These are phyloP conservation scores for Hagleromyces aurorensis DNA, from an alignment of 805 yeast species.

Conservation along the genomic window DNA sequence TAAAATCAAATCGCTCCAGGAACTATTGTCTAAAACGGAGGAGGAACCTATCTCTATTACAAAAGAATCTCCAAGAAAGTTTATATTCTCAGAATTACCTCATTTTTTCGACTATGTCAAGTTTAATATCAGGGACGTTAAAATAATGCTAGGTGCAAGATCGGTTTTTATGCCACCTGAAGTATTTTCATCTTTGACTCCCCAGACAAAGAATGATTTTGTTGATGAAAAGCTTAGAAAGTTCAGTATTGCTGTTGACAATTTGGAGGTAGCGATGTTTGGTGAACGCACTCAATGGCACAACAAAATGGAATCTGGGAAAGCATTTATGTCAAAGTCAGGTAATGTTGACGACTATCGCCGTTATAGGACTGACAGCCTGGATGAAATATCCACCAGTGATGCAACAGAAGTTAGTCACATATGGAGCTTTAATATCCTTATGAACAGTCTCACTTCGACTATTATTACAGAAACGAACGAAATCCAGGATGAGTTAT, in stretches of 20 bases:
- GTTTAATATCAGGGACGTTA: constrained; percentile 20
- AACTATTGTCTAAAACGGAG: constrained; percentile 14
- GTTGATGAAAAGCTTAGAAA: constrained; percentile 35
- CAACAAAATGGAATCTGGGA: constrained; percentile 14
- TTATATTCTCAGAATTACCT: constrained; percentile 29
- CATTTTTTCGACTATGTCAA: constrained; percentile 26
- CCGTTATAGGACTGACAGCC: constrained; percentile 10
- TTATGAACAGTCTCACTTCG: constrained; percentile 21
- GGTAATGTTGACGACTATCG: constrained; percentile 10
- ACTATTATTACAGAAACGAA: constrained; percentile 30
- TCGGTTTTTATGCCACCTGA: constrained; percentile 38
- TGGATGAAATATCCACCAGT: constrained; percentile 21
- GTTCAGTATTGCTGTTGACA: constrained; percentile 23
- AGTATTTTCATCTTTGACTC: constrained; percentile 26
- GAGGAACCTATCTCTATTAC: constrained; percentile 4
- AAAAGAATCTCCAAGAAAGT: constrained; percentile 10
- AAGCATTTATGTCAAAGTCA: constrained; percentile 15
- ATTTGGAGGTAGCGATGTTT: constrained; percentile 18
- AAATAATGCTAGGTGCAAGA: constrained; percentile 33
- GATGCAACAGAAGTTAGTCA: constrained; percentile 30
- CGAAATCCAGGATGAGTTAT: constrained; percentile 19
- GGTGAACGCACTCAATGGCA: constrained; percentile 25
- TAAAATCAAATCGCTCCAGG: constrained; percentile 13
- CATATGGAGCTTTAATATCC: constrained; percentile 21
- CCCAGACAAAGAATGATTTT: constrained; percentile 34